These are phyloP conservation scores for Fimicolochytrium jonesii DNA, from an alignment of 192 early-diverging fungal species.

Conservation along the genomic window DNA sequence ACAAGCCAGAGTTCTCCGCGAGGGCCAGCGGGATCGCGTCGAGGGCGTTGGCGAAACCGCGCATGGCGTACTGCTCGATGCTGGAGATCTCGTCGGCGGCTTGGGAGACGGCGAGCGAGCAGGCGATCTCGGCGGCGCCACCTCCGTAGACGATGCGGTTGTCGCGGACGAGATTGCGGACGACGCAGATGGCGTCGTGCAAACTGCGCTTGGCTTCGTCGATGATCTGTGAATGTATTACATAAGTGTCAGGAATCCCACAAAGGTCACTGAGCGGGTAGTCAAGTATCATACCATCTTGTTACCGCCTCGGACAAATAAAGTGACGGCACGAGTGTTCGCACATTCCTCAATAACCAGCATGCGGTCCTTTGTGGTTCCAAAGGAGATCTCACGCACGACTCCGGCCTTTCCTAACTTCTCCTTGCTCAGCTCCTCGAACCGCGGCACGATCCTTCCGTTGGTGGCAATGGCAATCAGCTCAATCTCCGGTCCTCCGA, in stretches of 20 bases:
- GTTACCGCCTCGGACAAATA: conserved; percentile 97
- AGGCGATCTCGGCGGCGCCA: conserved; percentile 95
- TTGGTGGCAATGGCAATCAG: conserved; percentile 99
- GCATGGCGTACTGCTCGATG: conserved; percentile 99
- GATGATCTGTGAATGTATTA: conserved; percentile 68
- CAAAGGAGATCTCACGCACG: conserved; percentile 92
- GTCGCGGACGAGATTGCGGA: conserved; percentile 93
- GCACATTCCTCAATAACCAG: conserved; percentile 99
- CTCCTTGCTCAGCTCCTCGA: conserved; percentile 81
- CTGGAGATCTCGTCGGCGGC: conserved; percentile 85
- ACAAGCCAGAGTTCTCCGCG: conserved; percentile 96
- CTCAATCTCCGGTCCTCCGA: conserved; percentile 99
- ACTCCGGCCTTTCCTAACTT: conserved; percentile 94
- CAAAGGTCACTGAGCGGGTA: not conserved
- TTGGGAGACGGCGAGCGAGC: conserved; percentile 87
- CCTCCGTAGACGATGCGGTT: conserved; percentile 99
- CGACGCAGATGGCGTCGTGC: conserved; percentile 98
- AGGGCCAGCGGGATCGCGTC: conserved; percentile 91
- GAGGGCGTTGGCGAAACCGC: conserved; percentile 93
- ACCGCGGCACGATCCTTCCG: conserved; percentile 99
- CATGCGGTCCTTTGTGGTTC: conserved; percentile 99
- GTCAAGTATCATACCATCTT: conserved; percentile 74
- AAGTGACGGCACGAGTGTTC: conserved; percentile 95
- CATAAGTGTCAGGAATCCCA: not conserved
- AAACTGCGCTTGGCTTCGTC: conserved; percentile 97